A percentile compares a stretch with the other conserved stretches of the same genome.
Evolutionary conservation across 805 yeast species (phyloP).

Genomic region (Yarrowia hollandica): DNA sequence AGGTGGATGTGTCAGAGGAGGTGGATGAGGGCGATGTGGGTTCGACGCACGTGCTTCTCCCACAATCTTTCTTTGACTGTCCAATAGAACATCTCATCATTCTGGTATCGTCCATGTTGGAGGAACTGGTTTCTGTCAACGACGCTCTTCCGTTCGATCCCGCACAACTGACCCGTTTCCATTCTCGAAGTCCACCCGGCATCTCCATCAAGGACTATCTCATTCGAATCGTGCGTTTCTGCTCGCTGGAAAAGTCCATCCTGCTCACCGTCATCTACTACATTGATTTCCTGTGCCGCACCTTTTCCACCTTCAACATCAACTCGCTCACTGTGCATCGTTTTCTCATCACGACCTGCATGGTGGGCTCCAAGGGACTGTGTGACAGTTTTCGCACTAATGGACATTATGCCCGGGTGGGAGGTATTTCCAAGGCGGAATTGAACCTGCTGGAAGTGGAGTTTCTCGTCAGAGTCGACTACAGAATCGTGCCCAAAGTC

Average conservation of each 20-base stretch:
- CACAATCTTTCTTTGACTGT: constrained; percentile 61
- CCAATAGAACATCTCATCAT: constrained; percentile 67
- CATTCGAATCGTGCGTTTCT: constrained; percentile 74
- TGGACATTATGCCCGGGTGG: constrained; percentile 91
- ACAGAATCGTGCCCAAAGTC: constrained; percentile 63
- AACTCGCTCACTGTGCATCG: constrained; percentile 94
- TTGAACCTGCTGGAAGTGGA: constrained; percentile 86
- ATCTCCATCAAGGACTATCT: constrained; percentile 79
- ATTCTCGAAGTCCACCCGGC: constrained; percentile 87
- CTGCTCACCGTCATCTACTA: constrained; percentile 82
- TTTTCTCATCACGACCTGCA: constrained; percentile 84
- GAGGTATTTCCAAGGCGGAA: constrained; percentile 84
- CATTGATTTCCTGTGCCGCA: constrained; percentile 77
- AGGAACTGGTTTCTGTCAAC: constrained; percentile 70
- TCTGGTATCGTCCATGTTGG: constrained; percentile 76
- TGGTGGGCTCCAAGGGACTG: constrained; percentile 84
- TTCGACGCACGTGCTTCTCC: constrained; percentile 40
- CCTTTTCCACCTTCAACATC: constrained; percentile 75
- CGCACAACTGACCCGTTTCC: constrained; percentile 73
- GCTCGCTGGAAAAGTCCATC: constrained; percentile 81
- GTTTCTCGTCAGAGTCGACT: constrained; percentile 74
- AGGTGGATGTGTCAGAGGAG: too few species aligned
- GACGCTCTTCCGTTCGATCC: constrained; percentile 52
- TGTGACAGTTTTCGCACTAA: constrained; percentile 95
- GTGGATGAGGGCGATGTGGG: neutral